These are phyloP conservation scores for Curvularia sp. DNA, from an alignment of 2,329 filamentous ascomycete genomes.

Conservation along the genomic window DNA sequence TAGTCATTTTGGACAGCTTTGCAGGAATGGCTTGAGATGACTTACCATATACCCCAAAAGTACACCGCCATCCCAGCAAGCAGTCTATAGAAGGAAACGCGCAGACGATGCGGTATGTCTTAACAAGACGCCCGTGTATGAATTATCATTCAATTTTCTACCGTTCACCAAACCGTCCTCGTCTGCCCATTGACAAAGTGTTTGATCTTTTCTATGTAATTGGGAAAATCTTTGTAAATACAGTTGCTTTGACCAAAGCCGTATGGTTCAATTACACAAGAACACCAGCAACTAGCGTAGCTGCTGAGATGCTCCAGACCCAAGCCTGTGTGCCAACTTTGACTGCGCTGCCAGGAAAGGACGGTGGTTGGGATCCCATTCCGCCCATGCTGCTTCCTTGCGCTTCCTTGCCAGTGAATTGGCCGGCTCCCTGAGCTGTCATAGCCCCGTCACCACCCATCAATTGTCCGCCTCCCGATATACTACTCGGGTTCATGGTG, in stretches of 20 bases:
- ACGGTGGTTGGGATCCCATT: neutral
- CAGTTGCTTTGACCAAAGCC: neutral
- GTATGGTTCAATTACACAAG: neutral
- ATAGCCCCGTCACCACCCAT: conserved; percentile 34
- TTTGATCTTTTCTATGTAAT: neutral
- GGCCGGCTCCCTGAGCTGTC: conserved; percentile 12
- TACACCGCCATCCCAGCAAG: conserved; percentile 17
- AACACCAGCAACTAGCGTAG: neutral
- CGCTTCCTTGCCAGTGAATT: conserved; percentile 5
- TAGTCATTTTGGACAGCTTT: conserved; percentile 14
- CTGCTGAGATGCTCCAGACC: neutral
- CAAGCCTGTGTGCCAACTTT: neutral
- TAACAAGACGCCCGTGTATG: conserved; percentile 1
- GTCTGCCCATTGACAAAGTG: neutral
- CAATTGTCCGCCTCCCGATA: conserved; percentile 43
- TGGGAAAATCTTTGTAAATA: neutral
- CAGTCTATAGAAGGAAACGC: conserved; percentile 4
- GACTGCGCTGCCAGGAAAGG: neutral
- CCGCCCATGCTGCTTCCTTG: neutral
- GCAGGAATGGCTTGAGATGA: conserved; percentile 16
- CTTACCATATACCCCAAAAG: conserved; percentile 28
- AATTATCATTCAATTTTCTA: conserved; percentile 8
- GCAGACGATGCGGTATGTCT: conserved; percentile 6
- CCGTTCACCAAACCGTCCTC: neutral
- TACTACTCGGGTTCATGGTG: conserved; percentile 37